Percentiles rank a stretch among this genome's conserved stretches.
Conservation (phyloP, 768 basidiomycete genomes). For the Megacollybia marginata region DNA sequence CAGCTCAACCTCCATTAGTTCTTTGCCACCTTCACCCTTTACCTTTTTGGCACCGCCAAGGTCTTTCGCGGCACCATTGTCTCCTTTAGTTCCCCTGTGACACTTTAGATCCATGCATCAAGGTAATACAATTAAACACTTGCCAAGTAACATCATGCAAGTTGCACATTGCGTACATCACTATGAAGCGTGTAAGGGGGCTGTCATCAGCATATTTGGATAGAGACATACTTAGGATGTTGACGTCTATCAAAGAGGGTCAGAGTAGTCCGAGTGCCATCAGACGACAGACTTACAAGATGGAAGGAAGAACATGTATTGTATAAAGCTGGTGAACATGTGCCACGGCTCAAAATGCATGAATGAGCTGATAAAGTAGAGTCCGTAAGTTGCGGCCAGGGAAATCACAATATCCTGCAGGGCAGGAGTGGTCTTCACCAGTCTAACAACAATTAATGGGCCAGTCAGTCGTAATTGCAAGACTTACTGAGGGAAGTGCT, state of each 20-base stretch:
- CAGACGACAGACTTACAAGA: slow-evolving; percentile 36
- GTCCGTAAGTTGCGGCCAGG: slow-evolving; percentile 67
- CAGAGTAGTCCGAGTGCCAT: slow-evolving; percentile 3
- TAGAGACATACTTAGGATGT: slow-evolving; percentile 59
- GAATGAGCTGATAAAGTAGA: slow-evolving; percentile 81
- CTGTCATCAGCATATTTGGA: background rate
- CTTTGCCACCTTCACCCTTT: slow-evolving; percentile 78
- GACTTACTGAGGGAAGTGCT: slow-evolving; percentile 59
- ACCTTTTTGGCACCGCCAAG: slow-evolving; percentile 88
- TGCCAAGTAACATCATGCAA: slow-evolving; percentile 78
- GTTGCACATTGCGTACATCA: slow-evolving; percentile 96
- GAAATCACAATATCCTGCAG: slow-evolving; percentile 84
- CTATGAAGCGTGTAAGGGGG: slow-evolving; percentile 16
- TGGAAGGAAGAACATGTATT: slow-evolving; percentile 89
- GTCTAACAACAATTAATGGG: slow-evolving; percentile 20
- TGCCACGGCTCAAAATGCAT: slow-evolving; percentile 96
- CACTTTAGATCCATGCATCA: background rate
- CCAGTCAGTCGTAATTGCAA: background rate
- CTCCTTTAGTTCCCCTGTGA: slow-evolving; percentile 81
- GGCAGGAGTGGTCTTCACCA: slow-evolving; percentile 59
- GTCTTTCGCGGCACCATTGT: slow-evolving; percentile 83
- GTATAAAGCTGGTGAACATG: slow-evolving; percentile 87
- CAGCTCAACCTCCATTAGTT: slow-evolving; percentile 80
- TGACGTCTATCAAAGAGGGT: slow-evolving; percentile 42
- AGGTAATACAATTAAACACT: slow-evolving; percentile 3